Evolutionary conservation across 306 rosid genomes (phyloP).

Genomic region (Vigna reflexopilosa): DNA sequence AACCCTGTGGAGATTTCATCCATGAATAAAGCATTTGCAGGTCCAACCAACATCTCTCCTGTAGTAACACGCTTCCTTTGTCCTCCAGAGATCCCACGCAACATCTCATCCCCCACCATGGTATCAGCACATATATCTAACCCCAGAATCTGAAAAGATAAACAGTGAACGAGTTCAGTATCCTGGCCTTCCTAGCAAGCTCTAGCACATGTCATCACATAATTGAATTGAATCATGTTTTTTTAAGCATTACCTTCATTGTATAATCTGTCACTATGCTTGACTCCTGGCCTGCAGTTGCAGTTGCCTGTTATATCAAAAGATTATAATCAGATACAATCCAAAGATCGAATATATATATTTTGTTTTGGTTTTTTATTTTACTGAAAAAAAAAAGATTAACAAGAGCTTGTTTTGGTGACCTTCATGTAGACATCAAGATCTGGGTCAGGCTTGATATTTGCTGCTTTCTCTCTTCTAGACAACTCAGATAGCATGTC

Average conservation of each 20-base stretch:
- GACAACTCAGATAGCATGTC: conserved; percentile 73
- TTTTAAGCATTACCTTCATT: conserved; percentile 8
- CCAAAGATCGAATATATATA: not conserved
- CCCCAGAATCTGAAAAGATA: conserved; percentile 71
- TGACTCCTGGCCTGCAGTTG: conserved; percentile 64
- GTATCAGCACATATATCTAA: conserved; percentile 87
- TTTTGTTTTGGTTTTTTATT: not conserved
- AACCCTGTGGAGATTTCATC: conserved; percentile 72
- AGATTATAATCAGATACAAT: conserved; percentile 6
- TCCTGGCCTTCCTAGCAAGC: not conserved
- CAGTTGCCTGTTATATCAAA: conserved; percentile 44
- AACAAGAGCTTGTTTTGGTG: conserved; percentile 6
- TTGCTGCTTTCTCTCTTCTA: conserved; percentile 79
- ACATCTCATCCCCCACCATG: conserved; percentile 86
- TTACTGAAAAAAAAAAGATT: not conserved
- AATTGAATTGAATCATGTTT: not conserved
- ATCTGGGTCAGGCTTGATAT: conserved; percentile 83
- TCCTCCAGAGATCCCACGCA: conserved; percentile 94
- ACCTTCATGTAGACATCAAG: conserved; percentile 93
- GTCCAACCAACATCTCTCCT: conserved; percentile 73
- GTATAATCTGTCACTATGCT: conserved; percentile 41
- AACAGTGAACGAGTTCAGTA: conserved; percentile 16
- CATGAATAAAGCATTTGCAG: conserved; percentile 64
- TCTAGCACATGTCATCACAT: not conserved
- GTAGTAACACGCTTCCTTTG: conserved; percentile 92